These are phyloP conservation scores for Myxozyma nipponensis DNA, from an alignment of 805 yeast species.

Conservation along the genomic window DNA sequence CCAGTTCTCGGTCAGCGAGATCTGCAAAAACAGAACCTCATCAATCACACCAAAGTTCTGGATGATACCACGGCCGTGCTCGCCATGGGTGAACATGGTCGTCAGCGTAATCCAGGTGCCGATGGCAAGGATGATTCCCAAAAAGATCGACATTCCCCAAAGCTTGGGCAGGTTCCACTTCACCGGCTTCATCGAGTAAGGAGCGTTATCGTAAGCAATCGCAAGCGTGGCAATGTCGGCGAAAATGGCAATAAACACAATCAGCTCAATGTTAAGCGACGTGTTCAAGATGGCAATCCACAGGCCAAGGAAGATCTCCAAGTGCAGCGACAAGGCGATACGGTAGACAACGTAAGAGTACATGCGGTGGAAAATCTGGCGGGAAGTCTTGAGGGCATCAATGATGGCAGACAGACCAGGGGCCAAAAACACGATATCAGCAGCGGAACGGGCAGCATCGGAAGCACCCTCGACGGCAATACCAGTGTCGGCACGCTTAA, in stretches of 20 bases:
- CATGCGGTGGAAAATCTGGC: slow-evolving; percentile 99
- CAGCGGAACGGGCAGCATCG: slow-evolving; percentile 47
- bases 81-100: slow-evolving; percentile 73
- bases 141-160: slow-evolving; percentile 74
- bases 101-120: slow-evolving; percentile 94
- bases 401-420: slow-evolving; percentile 61
- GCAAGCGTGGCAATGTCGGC: slow-evolving; percentile 80
- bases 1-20: slow-evolving; percentile 95
- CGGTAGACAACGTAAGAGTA: slow-evolving; percentile 97
- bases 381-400: slow-evolving; percentile 75
- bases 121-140: slow-evolving; percentile 64
- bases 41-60: slow-evolving; percentile 94
- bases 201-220: slow-evolving; percentile 90
- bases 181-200: slow-evolving; percentile 87
- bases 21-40: slow-evolving; percentile 90
- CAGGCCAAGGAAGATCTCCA: slow-evolving; percentile 90
- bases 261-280: slow-evolving; percentile 81
- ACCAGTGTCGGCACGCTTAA: slow-evolving; percentile 78
- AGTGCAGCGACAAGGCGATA: slow-evolving; percentile 90
- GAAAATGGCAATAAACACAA: slow-evolving; percentile 94
- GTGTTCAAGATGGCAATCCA: slow-evolving; percentile 93
- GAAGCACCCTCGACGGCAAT: slow-evolving; percentile 63
- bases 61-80: slow-evolving; percentile 80
- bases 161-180: slow-evolving; percentile 95
- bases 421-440: slow-evolving; percentile 48